These are phyloP conservation scores for Fusarium haematococcum DNA, from an alignment of 2,329 filamentous ascomycete genomes.

Conservation along the genomic window DNA sequence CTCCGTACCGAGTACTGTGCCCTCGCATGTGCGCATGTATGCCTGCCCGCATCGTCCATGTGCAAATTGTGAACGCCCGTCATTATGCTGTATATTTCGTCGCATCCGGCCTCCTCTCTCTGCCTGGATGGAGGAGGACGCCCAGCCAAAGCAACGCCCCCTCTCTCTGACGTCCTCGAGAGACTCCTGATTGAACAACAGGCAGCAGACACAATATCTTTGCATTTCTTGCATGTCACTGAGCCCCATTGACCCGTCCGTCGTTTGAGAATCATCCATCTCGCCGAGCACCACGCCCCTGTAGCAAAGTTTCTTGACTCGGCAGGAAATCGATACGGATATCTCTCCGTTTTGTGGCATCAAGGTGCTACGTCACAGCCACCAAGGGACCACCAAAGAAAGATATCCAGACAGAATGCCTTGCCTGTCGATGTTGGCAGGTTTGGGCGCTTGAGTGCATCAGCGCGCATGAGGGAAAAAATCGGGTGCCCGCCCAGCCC, in stretches of 20 bases:
- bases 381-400: not conserved
- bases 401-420: conserved; percentile 6
- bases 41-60: not conserved
- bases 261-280: conserved; percentile 12
- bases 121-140: conserved; percentile 15
- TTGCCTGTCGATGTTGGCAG: conserved; percentile 13
- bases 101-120: conserved; percentile 31
- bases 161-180: conserved; percentile 22
- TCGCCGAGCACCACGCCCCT: conserved; percentile 29
- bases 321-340: conserved; percentile 3
- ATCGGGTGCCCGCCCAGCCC: conserved; percentile 32
- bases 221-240: conserved; percentile 38
- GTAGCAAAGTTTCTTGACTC: conserved; percentile 38
- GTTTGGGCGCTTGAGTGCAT: conserved; percentile 24
- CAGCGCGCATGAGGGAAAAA: conserved; percentile 22
- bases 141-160: conserved; percentile 14
- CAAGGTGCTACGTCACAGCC: conserved; percentile 23
- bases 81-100: conserved; percentile 25
- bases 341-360: conserved; percentile 4
- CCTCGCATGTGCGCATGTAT: not conserved
- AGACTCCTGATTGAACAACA: conserved; percentile 20
- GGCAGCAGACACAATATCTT: conserved; percentile 26
- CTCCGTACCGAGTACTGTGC: not conserved
- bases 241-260: conserved; percentile 16
- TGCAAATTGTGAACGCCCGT: conserved; percentile 22